These are phyloP conservation scores for Trypanosomatidae sp. DNA, from an alignment of 208 protist species.

Conservation along the genomic window DNA sequence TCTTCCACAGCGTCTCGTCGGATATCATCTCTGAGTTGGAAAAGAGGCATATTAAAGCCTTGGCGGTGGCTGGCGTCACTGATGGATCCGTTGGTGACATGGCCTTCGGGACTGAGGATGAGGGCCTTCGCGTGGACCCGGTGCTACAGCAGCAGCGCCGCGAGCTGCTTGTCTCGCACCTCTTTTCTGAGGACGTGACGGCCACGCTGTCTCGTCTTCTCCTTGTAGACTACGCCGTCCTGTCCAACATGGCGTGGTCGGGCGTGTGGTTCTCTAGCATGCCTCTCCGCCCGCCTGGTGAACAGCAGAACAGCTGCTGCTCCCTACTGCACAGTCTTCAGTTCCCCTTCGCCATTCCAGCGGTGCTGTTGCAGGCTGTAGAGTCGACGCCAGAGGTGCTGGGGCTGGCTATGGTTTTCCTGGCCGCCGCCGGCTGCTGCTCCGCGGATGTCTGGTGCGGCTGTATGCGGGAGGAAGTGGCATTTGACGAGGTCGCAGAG, in stretches of 20 bases:
- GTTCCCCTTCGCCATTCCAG: conserved; percentile 57
- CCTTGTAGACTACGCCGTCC: conserved; percentile 38
- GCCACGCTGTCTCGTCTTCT: conserved; percentile 57
- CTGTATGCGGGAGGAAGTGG: conserved; percentile 21
- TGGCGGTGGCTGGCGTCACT: background rate
- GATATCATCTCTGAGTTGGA: conserved; percentile 23
- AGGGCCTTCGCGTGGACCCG: conserved; percentile 37
- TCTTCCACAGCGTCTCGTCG: conserved; percentile 17
- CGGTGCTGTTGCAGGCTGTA: conserved; percentile 34
- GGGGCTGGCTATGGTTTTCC: conserved; percentile 40
- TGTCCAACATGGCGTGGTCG: conserved; percentile 29
- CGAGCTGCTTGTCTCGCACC: conserved; percentile 43
- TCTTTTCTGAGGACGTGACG: conserved; percentile 49
- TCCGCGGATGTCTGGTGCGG: conserved; percentile 21
- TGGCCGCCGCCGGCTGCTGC: conserved; percentile 41
- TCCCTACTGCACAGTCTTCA: conserved; percentile 43
- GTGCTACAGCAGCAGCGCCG: conserved; percentile 52
- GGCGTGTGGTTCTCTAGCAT: conserved; percentile 39
- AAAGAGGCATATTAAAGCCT: background rate
- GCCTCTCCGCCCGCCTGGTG: background rate
- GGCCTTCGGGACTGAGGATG: conserved; percentile 1
- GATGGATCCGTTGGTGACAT: conserved; percentile 1
- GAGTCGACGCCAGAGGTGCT: conserved; percentile 27
- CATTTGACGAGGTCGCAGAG: conserved; percentile 41
- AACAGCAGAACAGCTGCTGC: conserved; percentile 5